Evolutionary conservation across 192 early-diverging fungal species (phyloP).

Genomic region (Mortierella hygrophila): DNA sequence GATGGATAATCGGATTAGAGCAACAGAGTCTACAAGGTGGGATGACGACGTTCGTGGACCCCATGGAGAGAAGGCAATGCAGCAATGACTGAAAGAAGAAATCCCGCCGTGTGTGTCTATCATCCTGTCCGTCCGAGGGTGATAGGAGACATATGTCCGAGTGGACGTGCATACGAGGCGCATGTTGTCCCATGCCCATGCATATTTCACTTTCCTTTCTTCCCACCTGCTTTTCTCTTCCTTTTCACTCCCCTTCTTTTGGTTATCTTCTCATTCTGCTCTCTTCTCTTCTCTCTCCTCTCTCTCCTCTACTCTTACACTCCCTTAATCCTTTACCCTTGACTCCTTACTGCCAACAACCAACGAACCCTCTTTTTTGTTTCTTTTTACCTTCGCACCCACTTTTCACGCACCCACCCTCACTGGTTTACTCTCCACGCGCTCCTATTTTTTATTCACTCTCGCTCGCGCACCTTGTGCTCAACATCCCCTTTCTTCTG

Average conservation of each 20-base stretch:
- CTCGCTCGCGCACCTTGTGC: too few relatives aligned
- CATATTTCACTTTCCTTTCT: background rate
- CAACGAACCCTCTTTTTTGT: background rate
- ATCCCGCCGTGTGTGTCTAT: background rate
- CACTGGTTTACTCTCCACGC: too few relatives aligned
- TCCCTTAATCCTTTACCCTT: background rate
- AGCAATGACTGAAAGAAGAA: background rate
- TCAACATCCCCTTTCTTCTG: too few relatives aligned
- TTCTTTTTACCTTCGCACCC: background rate
- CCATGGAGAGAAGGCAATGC: background rate
- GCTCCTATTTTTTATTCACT: too few relatives aligned
- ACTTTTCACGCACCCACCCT: too few relatives aligned
- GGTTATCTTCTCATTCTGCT: background rate
- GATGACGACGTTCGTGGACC: background rate
- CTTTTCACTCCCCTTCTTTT: background rate
- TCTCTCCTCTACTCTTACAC: background rate
- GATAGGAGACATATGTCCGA: background rate
- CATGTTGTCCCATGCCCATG: slow-evolving; percentile 1
- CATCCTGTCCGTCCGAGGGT: background rate
- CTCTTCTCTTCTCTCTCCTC: background rate
- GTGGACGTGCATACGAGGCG: background rate
- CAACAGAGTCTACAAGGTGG: background rate
- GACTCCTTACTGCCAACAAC: background rate
- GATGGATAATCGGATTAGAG: background rate
- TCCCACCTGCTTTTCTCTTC: background rate